Evolutionary conservation across 2,329 filamentous ascomycete genomes (phyloP), one percentile per base, ranked within the genome.

Genomic region (Alternaria angustiovoidea): DNA sequence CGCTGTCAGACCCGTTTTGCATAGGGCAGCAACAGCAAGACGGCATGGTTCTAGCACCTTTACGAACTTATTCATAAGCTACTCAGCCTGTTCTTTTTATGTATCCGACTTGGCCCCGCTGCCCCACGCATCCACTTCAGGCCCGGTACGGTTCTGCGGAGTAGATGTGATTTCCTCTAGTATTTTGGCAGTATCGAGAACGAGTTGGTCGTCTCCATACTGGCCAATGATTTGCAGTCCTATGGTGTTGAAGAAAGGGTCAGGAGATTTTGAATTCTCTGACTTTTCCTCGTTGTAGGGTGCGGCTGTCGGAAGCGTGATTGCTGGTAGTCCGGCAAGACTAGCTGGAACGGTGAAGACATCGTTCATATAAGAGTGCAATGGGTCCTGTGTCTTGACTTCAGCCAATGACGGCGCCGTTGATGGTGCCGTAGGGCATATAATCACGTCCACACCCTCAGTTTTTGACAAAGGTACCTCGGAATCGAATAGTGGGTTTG

Each of bases 311-410:
- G 95, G 94, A 11, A 99, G 84, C 67, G 91, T 97, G 51, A 97
- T 86, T 11, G 94, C 92, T 3, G 95, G 95, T 56, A 99, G 81
- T 0, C 95, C 95, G 0, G 94, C 95, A 66, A 99, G 82, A 79
- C 93, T 97, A 2, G 94, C 93, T 1, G 95, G 95, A 1, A 99
- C 94, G 0, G 95, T 98, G 71, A 98, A 94, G 1, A 98, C 90
- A 79, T 99, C 95, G 72, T 95, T 97, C 83, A 91, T 91, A 74
- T 97, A 98, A 1, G 86, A 86, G 69, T 94, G 88, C n/a, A 96
- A 80, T 0, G 85, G 79, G 16, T 80, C 77, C 76, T 87, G 83
- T 9, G 77, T 71, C 61, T 81, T 69, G 34, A 95, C 75, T 6
- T 89, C 84, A 4, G 84, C 81, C 7, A 95, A 75, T 7, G 78